These are phyloP conservation scores for Camelina sativa DNA, from an alignment of 345 rosid genomes.

Conservation along the genomic window DNA sequence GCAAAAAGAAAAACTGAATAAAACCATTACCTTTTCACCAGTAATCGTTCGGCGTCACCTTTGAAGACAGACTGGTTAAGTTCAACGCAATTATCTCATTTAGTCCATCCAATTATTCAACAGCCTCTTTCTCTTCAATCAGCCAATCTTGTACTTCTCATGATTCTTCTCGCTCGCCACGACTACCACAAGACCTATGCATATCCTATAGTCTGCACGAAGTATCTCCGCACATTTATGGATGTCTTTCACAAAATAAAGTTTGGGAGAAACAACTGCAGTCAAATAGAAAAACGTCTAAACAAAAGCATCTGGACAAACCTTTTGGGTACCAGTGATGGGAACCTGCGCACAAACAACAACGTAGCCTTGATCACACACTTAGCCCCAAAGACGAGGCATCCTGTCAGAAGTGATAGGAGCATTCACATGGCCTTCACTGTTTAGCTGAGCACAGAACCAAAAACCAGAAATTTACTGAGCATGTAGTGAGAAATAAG, in stretches of 20 bases:
- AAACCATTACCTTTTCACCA: constrained; percentile 60
- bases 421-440: constrained; percentile 70
- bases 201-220: constrained; percentile 57
- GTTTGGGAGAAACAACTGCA: constrained; percentile 7
- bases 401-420: constrained; percentile 82
- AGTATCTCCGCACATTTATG: constrained; percentile 23
- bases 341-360: background rate
- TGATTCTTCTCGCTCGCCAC: constrained; percentile 41
- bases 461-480: constrained; percentile 19
- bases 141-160: constrained; percentile 42
- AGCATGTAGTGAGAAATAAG: constrained; percentile 13
- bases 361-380: constrained; percentile 67
- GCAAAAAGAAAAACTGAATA: background rate
- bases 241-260: constrained; percentile 14
- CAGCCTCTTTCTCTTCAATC: constrained; percentile 48
- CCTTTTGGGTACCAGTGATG: background rate
- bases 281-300: background rate
- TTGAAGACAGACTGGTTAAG: constrained; percentile 63
- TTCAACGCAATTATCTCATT: constrained; percentile 60
- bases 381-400: constrained; percentile 71
- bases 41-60: constrained; percentile 56
- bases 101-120: constrained; percentile 49
- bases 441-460: constrained; percentile 69
- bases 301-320: constrained; percentile 57
- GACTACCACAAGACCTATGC: constrained; percentile 54